Evolutionary conservation across 2,329 filamentous ascomycete species (phyloP).

Genomic region (Juglanconis oblonga): DNA sequence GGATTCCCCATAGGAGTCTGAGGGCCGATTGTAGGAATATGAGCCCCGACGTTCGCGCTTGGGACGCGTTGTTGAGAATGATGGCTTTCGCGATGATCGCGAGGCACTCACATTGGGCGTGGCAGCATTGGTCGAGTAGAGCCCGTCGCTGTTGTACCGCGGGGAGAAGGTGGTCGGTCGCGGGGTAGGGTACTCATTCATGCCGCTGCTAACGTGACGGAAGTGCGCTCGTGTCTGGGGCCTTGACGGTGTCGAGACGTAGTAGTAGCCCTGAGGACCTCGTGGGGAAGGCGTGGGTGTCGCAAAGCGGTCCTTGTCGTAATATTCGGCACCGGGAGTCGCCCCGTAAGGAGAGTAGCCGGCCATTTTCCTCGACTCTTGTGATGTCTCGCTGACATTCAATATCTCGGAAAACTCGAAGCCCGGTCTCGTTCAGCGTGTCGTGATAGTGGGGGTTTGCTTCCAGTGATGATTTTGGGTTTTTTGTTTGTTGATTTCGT

Average conservation of each 20-base stretch:
- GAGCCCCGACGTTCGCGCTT: slow-evolving; percentile 55
- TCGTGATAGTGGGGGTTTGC: slow-evolving; percentile 19
- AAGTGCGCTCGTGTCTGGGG: slow-evolving; percentile 53
- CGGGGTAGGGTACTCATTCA: slow-evolving; percentile 38
- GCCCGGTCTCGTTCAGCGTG: slow-evolving; percentile 15
- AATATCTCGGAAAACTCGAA: slow-evolving; percentile 17
- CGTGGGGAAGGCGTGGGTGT: slow-evolving; percentile 57
- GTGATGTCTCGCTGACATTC: slow-evolving; percentile 32
- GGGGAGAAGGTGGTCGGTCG: slow-evolving; percentile 53
- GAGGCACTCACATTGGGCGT: slow-evolving; percentile 63
- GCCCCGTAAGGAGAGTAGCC: slow-evolving; percentile 44
- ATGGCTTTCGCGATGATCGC: slow-evolving; percentile 46
- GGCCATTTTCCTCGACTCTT: slow-evolving; percentile 38
- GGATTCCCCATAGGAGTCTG: slow-evolving; percentile 59
- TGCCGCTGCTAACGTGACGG: slow-evolving; percentile 41
- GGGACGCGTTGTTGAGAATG: slow-evolving; percentile 42
- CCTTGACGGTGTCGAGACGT: slow-evolving; percentile 46
- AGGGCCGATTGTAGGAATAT: slow-evolving; percentile 57
- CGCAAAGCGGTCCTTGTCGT: slow-evolving; percentile 44
- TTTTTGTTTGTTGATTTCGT: slow-evolving; percentile 13
- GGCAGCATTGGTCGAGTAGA: slow-evolving; percentile 44
- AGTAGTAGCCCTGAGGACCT: slow-evolving; percentile 39
- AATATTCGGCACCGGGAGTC: slow-evolving; percentile 50
- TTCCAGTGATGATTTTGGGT: slow-evolving; percentile 9
- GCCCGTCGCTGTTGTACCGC: slow-evolving; percentile 59